Percentiles rank a stretch among this genome's conserved stretches.
phyloP scores from a whole-genome alignment of 2,329 filamentous ascomycete genomes.

The Sclerotinia spermophila region DNA sequence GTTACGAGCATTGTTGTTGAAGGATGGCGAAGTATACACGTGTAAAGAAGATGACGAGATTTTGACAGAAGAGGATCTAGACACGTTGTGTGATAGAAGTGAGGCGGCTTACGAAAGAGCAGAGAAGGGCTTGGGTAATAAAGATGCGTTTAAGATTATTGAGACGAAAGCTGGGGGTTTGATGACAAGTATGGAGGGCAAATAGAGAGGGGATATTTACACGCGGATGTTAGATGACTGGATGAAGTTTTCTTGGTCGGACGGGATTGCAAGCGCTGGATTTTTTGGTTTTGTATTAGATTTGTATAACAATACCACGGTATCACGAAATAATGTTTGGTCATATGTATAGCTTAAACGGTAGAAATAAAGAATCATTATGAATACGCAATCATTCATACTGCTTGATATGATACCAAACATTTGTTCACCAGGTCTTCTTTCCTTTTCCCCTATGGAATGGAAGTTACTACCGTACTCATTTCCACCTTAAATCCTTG shows the following conservation, averaged over 20 bases:
- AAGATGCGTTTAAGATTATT: slow-evolving; percentile 70
- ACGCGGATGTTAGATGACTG: neutral
- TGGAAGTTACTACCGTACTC: neutral
- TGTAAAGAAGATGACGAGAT: slow-evolving; percentile 60
- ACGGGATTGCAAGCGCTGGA: neutral
- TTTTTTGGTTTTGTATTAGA: slow-evolving; percentile 1
- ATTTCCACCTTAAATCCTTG: neutral
- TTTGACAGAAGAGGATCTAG: slow-evolving; percentile 71
- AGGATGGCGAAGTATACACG: slow-evolving; percentile 66
- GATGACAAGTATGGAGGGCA: slow-evolving; percentile 29
- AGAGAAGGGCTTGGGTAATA: slow-evolving; percentile 72
- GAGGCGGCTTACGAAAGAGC: slow-evolving; percentile 65
- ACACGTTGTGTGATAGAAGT: slow-evolving; percentile 69
- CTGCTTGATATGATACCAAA: neutral
- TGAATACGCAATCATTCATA: neutral
- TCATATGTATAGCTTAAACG: neutral
- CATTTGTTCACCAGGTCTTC: neutral
- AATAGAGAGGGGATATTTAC: neutral
- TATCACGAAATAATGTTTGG: slow-evolving; percentile 1
- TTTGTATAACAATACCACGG: neutral
- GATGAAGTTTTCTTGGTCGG: neutral
- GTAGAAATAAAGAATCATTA: neutral
- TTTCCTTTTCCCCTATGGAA: neutral
- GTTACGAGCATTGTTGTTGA: slow-evolving; percentile 59
- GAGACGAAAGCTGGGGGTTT: slow-evolving; percentile 61